These are phyloP conservation scores for Tylopilus plumbeoviolaceoides DNA, from an alignment of 768 basidiomycete genomes.

Conservation along the genomic window DNA sequence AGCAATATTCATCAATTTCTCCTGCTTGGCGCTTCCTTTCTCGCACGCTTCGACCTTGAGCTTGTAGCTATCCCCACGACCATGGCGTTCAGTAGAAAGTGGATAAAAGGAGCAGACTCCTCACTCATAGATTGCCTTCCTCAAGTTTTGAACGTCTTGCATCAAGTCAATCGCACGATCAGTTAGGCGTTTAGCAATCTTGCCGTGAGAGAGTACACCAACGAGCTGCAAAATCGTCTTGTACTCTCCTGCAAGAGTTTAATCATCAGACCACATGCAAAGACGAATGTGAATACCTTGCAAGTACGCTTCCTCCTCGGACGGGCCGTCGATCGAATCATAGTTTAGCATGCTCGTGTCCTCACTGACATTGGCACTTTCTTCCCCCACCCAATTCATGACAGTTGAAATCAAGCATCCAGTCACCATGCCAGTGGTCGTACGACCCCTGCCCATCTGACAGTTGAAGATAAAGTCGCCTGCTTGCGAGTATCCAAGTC, in stretches of 20 bases:
- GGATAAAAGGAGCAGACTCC: constrained; percentile 24
- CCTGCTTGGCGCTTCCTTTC: constrained; percentile 72
- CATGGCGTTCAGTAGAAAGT: constrained; percentile 2
- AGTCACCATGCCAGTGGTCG: constrained; percentile 95
- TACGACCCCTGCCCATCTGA: constrained; percentile 90
- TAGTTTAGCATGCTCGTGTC: constrained; percentile 42
- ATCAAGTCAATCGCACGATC: constrained; percentile 88
- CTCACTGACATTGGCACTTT: constrained; percentile 36
- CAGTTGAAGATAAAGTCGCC: constrained; percentile 93
- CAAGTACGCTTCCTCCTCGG: constrained; percentile 85
- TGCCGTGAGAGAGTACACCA: constrained; percentile 87
- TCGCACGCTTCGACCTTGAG: constrained; percentile 82
- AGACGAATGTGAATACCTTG: constrained; percentile 49
- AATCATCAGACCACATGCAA: not conserved
- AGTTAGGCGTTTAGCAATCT: constrained; percentile 85
- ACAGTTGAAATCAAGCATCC: constrained; percentile 82
- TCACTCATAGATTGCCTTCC: constrained; percentile 93
- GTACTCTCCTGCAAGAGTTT: constrained; percentile 73
- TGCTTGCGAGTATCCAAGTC: constrained; percentile 48
- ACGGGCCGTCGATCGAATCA: constrained; percentile 75
- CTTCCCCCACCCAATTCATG: constrained; percentile 51
- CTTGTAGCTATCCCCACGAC: constrained; percentile 63
- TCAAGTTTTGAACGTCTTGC: constrained; percentile 96
- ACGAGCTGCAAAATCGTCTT: constrained; percentile 95
- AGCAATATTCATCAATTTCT: constrained; percentile 67